phyloP scores from a whole-genome alignment of 768 basidiomycete species.

The Pisolithus microcarpus region DNA sequence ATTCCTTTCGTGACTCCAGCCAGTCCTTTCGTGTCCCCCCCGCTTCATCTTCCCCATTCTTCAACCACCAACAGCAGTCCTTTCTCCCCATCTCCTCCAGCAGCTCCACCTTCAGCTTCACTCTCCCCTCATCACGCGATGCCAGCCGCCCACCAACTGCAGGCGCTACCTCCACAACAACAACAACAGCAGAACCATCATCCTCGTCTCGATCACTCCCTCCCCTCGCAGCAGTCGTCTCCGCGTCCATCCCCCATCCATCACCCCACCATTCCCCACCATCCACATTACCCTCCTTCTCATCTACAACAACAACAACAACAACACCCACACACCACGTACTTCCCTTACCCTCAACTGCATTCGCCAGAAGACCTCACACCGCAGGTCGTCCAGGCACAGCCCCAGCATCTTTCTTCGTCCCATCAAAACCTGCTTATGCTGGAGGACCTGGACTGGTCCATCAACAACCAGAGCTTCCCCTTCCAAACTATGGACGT shows the following conservation, averaged over 20 bases:
- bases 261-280: slow-evolving; percentile 33
- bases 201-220: slow-evolving; percentile 52
- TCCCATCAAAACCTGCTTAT: slow-evolving; percentile 37
- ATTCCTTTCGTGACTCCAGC: slow-evolving; percentile 76
- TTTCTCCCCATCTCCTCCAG: slow-evolving; percentile 54
- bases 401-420: slow-evolving; percentile 60
- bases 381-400: slow-evolving; percentile 63
- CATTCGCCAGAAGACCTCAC: slow-evolving; percentile 46
- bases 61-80: slow-evolving; percentile 50
- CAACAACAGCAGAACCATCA: not conserved
- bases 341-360: slow-evolving; percentile 52
- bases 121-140: slow-evolving; percentile 33
- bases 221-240: slow-evolving; percentile 70
- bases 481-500: slow-evolving; percentile 35
- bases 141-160: slow-evolving; percentile 49
- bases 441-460: slow-evolving; percentile 47
- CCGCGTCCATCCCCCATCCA: slow-evolving; percentile 54
- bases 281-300: slow-evolving; percentile 16
- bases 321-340: slow-evolving; percentile 35
- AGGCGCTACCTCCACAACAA: slow-evolving; percentile 23
- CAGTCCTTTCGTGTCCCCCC: slow-evolving; percentile 75
- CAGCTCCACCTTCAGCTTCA: slow-evolving; percentile 34
- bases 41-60: slow-evolving; percentile 33
- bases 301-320: slow-evolving; percentile 20
- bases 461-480: slow-evolving; percentile 35